These are phyloP conservation scores for Puccinia hordei DNA, from an alignment of 1,284 basidiomycete genomes.

Conservation along the genomic window DNA sequence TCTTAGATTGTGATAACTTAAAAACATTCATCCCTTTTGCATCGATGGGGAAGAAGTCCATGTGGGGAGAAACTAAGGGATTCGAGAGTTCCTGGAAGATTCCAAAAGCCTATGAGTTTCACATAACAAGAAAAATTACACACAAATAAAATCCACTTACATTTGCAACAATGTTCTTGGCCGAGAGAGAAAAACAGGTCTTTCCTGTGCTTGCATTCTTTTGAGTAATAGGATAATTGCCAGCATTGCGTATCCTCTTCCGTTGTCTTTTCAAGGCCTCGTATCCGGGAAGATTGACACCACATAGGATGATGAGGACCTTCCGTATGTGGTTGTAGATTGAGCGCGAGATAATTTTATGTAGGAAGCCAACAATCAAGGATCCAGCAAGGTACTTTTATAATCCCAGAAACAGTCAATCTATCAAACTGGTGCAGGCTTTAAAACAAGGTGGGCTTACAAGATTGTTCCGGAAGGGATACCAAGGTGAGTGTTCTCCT, in stretches of 20 bases:
- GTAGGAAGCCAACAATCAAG: slow-evolving; percentile 13
- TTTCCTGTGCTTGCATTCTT: slow-evolving; percentile 7
- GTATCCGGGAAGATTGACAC: slow-evolving; percentile 3
- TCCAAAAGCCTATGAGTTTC: neutral
- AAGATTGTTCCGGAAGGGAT: neutral
- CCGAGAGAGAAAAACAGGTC: slow-evolving; percentile 9
- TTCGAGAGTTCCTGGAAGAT: neutral
- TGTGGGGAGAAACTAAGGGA: neutral
- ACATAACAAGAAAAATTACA: neutral
- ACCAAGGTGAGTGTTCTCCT: slow-evolving; percentile 20
- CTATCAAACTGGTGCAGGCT: neutral
- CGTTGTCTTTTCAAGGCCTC: neutral
- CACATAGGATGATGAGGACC: neutral
- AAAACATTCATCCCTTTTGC: neutral
- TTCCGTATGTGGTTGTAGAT: slow-evolving; percentile 4
- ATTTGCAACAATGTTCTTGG: neutral
- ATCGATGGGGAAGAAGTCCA: neutral
- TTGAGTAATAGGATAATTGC: neutral
- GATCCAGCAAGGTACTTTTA: neutral
- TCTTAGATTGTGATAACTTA: slow-evolving; percentile 16
- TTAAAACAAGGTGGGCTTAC: neutral
- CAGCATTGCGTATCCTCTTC: neutral
- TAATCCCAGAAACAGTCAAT: neutral
- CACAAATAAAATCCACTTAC: neutral
- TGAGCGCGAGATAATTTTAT: neutral